A percentile compares a stretch with the other conserved stretches of the same genome.
Evolutionary conservation across 2,329 filamentous ascomycete species (phyloP).

Genomic region (Ceratocystis colombiana): DNA sequence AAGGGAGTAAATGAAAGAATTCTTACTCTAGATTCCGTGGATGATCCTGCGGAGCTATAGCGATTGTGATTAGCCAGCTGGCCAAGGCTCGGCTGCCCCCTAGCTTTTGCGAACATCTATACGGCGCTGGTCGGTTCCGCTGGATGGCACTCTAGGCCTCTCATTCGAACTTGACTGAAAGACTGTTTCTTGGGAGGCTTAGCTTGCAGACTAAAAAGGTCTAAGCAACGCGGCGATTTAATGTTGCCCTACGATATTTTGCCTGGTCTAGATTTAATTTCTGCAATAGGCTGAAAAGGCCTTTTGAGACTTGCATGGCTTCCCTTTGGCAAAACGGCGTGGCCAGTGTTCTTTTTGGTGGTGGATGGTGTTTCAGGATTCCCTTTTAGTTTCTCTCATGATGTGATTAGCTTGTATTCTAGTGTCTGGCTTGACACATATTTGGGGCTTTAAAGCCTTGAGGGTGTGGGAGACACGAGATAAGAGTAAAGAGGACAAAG

Average conservation of each 20-base stretch:
- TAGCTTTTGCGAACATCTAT: background rate
- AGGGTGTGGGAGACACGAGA: background rate
- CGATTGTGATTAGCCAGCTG: background rate
- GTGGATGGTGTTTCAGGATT: constrained; percentile 6
- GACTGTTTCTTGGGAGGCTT: too few relatives aligned
- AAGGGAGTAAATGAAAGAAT: too few relatives aligned
- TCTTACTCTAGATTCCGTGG: background rate
- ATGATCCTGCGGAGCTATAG: background rate
- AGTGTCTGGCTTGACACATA: background rate
- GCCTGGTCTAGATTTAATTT: too few relatives aligned
- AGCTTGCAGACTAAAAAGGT: too few relatives aligned
- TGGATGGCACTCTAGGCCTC: background rate
- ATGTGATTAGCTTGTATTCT: background rate
- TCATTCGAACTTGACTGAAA: background rate
- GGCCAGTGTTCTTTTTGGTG: background rate
- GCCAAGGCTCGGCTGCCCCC: background rate
- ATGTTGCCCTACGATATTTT: too few relatives aligned
- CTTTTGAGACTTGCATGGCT: too few relatives aligned
- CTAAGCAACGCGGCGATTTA: background rate
- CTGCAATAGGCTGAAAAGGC: too few relatives aligned
- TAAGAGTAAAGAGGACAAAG: background rate
- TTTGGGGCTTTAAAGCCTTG: background rate
- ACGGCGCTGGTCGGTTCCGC: background rate
- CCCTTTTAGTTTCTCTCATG: constrained; percentile 4
- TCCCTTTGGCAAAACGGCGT: too few relatives aligned